These are phyloP conservation scores for Nemania serpens DNA, from an alignment of 2,329 filamentous ascomycete species.

Conservation along the genomic window DNA sequence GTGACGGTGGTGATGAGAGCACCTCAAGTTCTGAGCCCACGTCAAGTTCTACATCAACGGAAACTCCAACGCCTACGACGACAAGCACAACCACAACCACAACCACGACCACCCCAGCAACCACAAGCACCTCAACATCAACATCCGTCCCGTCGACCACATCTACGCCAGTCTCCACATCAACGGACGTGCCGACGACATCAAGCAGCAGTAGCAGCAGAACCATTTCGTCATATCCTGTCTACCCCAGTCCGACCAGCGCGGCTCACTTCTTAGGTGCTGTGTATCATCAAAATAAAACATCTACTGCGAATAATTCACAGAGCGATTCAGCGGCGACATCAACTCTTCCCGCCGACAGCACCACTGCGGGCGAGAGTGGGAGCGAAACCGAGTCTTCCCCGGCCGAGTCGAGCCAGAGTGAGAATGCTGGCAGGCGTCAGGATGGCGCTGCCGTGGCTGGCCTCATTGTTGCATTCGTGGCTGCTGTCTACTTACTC, in stretches of 20 bases:
- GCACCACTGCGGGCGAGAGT: slow-evolving; percentile 28
- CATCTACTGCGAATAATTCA: slow-evolving; percentile 28
- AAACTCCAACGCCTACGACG: slow-evolving; percentile 31
- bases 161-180: slow-evolving; percentile 13
- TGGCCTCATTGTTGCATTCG: slow-evolving; percentile 60
- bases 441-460: slow-evolving; percentile 57
- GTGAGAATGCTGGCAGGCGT: slow-evolving; percentile 49
- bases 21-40: slow-evolving; percentile 29
- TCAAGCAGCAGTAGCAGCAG: slow-evolving; percentile 7
- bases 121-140: slow-evolving; percentile 26
- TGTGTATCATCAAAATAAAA: slow-evolving; percentile 60
- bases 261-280: slow-evolving; percentile 45
- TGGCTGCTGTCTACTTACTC: slow-evolving; percentile 51
- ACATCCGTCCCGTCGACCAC: slow-evolving; percentile 19
- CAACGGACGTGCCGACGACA: slow-evolving; percentile 7
- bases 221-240: slow-evolving; percentile 19
- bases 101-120: slow-evolving; percentile 27
- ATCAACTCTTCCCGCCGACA: slow-evolving; percentile 26
- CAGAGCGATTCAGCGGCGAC: slow-evolving; percentile 34
- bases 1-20: slow-evolving; percentile 27
- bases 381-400: slow-evolving; percentile 1
- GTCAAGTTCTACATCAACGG: slow-evolving; percentile 33
- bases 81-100: slow-evolving; percentile 31
- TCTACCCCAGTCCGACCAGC: slow-evolving; percentile 23
- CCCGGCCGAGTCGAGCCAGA: neutral